Evolutionary conservation across 495 filamentous ascomycete genomes (phyloP).

Genomic region (Aspergillus coremiiformis): DNA sequence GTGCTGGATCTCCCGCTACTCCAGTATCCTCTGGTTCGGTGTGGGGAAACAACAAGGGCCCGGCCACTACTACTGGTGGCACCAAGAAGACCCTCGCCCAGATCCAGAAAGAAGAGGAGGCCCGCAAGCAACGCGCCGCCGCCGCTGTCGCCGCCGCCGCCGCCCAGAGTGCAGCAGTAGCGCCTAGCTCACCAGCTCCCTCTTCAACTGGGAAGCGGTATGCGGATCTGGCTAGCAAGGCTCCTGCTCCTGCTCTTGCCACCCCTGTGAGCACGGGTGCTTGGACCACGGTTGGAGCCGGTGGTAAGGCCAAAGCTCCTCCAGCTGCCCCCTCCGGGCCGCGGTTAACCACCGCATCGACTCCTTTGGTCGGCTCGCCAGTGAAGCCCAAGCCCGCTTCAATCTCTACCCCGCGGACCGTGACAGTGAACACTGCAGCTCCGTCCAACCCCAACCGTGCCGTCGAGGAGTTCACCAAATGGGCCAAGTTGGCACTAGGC

Average conservation of each 20-base stretch:
- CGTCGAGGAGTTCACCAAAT: constrained; percentile 87
- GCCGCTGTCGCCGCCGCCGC: constrained; percentile 17
- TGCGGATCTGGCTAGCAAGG: constrained; percentile 88
- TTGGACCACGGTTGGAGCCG: constrained; percentile 95
- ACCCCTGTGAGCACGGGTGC: constrained; percentile 45
- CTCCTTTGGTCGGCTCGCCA: constrained; percentile 32
- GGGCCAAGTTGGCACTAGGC: constrained; percentile 69
- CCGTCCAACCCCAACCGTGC: constrained; percentile 48
- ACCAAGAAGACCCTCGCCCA: constrained; percentile 89
- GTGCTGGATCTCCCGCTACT: constrained; percentile 54
- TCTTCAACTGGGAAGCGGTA: constrained; percentile 73
- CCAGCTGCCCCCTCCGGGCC: constrained; percentile 49
- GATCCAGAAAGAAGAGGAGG: constrained; percentile 94
- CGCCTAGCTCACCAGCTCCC: constrained; percentile 28
- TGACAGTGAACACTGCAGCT: constrained; percentile 28
- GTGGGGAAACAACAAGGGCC: constrained; percentile 56
- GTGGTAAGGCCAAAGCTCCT: constrained; percentile 78
- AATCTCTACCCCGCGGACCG: constrained; percentile 25
- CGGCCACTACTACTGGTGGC: constrained; percentile 34
- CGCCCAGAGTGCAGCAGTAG: constrained; percentile 32
- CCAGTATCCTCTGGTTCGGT: constrained; percentile 46
- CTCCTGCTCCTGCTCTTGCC: constrained; percentile 35
- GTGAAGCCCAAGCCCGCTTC: constrained; percentile 38
- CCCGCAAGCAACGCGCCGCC: constrained; percentile 67
- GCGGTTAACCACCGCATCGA: constrained; percentile 48